phyloP scores from a whole-genome alignment of 331 rosid genomes.

The Erythrophleum ivorense region DNA sequence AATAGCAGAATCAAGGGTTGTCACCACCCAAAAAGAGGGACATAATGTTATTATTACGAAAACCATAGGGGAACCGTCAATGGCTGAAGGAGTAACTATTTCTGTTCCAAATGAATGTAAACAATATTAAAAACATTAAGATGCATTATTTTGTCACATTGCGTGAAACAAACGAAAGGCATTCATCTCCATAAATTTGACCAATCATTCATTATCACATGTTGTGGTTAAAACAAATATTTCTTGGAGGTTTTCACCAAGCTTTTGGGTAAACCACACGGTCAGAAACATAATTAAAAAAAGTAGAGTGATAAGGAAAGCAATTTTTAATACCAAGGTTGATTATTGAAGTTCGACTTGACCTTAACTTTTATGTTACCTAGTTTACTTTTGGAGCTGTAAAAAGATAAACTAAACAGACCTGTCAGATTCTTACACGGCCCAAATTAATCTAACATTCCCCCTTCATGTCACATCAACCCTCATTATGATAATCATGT shows the following conservation, averaged over 20 bases:
- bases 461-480: neutral
- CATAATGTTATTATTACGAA: too few species aligned
- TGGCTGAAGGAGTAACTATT: too few species aligned
- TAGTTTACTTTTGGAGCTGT: neutral
- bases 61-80: too few species aligned
- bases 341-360: neutral
- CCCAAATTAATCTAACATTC: neutral
- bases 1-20: neutral
- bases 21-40: too few species aligned
- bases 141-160: neutral
- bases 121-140: neutral
- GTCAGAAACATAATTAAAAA: neutral
- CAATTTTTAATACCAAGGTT: neutral
- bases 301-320: neutral
- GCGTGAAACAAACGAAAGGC: constrained; percentile 5
- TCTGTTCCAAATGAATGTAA: neutral
- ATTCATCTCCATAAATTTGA: neutral
- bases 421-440: neutral
- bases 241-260: neutral
- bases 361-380: neutral
- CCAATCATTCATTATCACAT: neutral
- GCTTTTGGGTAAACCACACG: neutral
- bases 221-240: neutral
- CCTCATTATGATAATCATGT: neutral
- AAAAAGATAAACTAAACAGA: neutral